A percentile compares a stretch with the other conserved stretches of the same genome.
phyloP scores from a whole-genome alignment of 202 grass and related monocot species.

The Tripidium arundinaceum region DNA sequence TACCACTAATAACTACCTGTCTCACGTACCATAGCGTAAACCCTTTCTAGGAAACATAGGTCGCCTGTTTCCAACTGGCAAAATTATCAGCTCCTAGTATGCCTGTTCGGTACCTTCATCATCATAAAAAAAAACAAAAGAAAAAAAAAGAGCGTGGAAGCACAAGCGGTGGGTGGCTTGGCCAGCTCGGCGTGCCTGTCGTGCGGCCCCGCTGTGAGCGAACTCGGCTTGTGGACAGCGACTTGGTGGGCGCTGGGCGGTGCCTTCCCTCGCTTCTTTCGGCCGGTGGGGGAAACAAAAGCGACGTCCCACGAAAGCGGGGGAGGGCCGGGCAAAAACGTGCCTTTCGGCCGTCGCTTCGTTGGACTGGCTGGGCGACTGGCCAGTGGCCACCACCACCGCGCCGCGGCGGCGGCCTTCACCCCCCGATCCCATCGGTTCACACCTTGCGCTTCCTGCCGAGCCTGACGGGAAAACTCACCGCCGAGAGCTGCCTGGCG shows the following conservation, averaged over 20 bases:
- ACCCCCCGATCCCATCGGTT: no score
- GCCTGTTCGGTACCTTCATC: neutral
- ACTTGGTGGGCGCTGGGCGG: slow-evolving; percentile 8
- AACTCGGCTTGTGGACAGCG: neutral
- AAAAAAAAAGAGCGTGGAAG: neutral
- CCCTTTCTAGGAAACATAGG: neutral
- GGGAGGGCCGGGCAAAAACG: neutral
- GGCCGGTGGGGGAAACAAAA: slow-evolving; percentile 19
- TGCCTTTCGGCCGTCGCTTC: slow-evolving; percentile 61
- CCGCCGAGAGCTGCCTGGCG: no score
- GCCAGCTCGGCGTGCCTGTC: slow-evolving; percentile 22
- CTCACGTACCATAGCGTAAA: neutral
- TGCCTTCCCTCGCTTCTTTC: slow-evolving; percentile 4
- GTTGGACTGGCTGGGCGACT: slow-evolving; percentile 16
- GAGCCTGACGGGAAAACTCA: no score
- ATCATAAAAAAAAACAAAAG: no score
- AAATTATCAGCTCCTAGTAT: neutral
- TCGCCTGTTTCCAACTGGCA: neutral
- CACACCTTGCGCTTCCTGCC: no score
- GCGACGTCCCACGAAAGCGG: slow-evolving; percentile 23
- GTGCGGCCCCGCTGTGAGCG: neutral
- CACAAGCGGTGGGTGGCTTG: neutral
- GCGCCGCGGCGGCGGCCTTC: no score
- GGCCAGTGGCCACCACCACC: no score
- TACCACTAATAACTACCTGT: neutral